phyloP scores from a whole-genome alignment of 1,139 yeast species.

The Geotrichum australiense region DNA sequence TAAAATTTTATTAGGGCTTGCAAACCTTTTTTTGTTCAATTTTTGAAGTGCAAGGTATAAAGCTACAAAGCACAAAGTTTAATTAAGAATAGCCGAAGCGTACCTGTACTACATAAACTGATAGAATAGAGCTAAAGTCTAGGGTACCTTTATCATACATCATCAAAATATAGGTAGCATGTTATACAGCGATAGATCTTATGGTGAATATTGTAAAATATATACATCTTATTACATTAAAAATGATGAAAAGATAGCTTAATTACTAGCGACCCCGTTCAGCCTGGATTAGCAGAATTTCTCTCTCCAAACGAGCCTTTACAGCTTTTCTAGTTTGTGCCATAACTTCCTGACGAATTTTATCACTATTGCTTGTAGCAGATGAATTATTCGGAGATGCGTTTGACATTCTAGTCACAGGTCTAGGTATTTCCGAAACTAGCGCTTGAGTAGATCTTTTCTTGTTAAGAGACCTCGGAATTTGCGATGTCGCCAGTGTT shows the following conservation, averaged over 20 bases:
- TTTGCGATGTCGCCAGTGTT: neutral
- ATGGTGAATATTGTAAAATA: no score
- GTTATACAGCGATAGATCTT: no score
- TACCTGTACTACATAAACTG: no score
- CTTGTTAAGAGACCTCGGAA: conserved; percentile 1
- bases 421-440: conserved; percentile 9
- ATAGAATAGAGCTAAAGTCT: no score
- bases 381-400: conserved; percentile 1
- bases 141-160: no score
- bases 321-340: conserved; percentile 31
- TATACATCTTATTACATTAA: no score
- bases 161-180: no score
- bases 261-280: conserved; percentile 8
- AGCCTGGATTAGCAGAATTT: conserved; percentile 18
- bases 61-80: no score
- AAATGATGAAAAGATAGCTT: no score
- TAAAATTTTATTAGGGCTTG: neutral
- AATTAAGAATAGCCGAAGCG: no score
- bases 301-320: conserved; percentile 26
- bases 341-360: conserved; percentile 23
- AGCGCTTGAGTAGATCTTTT: conserved; percentile 6
- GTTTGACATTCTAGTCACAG: conserved; percentile 5
- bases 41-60: no score
- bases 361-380: conserved; percentile 16
- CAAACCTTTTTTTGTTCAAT: neutral